A percentile compares a stretch with the other conserved stretches of the same genome.
These are phyloP conservation scores for Carpinus fangiana DNA, from an alignment of 306 rosid genomes.

Conservation along the genomic window DNA sequence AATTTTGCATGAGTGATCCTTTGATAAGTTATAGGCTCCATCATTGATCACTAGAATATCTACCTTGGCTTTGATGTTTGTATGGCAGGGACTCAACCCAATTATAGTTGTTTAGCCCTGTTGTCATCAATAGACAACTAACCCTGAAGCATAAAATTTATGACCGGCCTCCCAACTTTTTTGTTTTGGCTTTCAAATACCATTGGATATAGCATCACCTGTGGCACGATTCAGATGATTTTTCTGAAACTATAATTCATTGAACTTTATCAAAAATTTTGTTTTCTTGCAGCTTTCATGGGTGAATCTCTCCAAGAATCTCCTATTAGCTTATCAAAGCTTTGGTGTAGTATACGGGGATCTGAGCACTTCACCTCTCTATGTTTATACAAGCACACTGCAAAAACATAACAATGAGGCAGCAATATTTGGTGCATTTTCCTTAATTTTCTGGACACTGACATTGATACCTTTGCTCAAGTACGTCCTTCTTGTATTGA, in stretches of 20 bases:
- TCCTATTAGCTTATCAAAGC: conserved; percentile 81
- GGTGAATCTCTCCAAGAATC: conserved; percentile 54
- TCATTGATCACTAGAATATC: background rate
- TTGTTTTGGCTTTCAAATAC: background rate
- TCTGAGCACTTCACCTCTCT: conserved; percentile 86
- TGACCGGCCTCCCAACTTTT: background rate
- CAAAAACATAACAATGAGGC: conserved; percentile 52
- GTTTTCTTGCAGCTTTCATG: conserved; percentile 54
- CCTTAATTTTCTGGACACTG: conserved; percentile 83
- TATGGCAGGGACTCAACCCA: background rate
- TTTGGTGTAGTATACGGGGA: conserved; percentile 89
- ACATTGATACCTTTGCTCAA: conserved; percentile 73
- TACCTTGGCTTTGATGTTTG: background rate
- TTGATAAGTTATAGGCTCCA: background rate
- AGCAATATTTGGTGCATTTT: conserved; percentile 75
- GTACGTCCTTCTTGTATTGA: conserved; percentile 69
- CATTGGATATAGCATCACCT: background rate
- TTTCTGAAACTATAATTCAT: conserved; percentile 14
- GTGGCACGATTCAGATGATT: background rate
- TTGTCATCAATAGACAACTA: background rate
- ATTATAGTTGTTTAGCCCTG: background rate
- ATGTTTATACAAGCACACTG: conserved; percentile 69
- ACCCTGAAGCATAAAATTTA: background rate
- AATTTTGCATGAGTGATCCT: background rate
- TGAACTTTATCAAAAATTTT: conserved; percentile 23